Percentiles rank a stretch among this genome's conserved stretches.
Evolutionary conservation across 2,329 filamentous ascomycete species (phyloP).

Genomic region (Penicillium sp.): DNA sequence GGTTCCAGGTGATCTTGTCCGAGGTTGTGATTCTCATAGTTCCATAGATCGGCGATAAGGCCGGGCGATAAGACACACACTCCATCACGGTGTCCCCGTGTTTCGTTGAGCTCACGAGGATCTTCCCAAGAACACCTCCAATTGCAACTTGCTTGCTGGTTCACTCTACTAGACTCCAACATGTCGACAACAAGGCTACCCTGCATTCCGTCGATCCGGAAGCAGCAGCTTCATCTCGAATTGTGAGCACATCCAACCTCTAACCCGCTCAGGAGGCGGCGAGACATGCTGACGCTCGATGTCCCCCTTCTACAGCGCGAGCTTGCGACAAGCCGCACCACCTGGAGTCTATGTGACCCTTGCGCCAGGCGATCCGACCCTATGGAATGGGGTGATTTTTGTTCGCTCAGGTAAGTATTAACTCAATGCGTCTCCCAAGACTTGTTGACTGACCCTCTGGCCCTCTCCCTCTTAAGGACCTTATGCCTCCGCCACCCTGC

Average conservation of each 20-base stretch:
- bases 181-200: constrained; percentile 48
- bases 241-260: constrained; percentile 65
- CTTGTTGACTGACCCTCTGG: constrained; percentile 10
- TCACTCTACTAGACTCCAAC: background rate
- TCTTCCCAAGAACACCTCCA: constrained; percentile 8
- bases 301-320: constrained; percentile 62
- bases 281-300: constrained; percentile 12
- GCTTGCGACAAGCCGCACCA: constrained; percentile 80
- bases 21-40: background rate
- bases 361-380: constrained; percentile 76
- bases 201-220: constrained; percentile 63
- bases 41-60: constrained; percentile 21
- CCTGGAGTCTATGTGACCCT: constrained; percentile 86
- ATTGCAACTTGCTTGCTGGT: background rate
- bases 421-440: background rate
- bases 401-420: constrained; percentile 74
- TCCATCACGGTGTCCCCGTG: background rate
- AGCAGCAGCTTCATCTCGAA: constrained; percentile 79
- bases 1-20: background rate
- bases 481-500: constrained; percentile 83
- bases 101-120: constrained; percentile 14
- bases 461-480: constrained; percentile 66
- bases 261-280: background rate
- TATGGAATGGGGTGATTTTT: constrained; percentile 93
- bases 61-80: constrained; percentile 13